phyloP scores from a whole-genome alignment of 768 basidiomycete genomes.

The Chalciporus pseudorubinellus region DNA sequence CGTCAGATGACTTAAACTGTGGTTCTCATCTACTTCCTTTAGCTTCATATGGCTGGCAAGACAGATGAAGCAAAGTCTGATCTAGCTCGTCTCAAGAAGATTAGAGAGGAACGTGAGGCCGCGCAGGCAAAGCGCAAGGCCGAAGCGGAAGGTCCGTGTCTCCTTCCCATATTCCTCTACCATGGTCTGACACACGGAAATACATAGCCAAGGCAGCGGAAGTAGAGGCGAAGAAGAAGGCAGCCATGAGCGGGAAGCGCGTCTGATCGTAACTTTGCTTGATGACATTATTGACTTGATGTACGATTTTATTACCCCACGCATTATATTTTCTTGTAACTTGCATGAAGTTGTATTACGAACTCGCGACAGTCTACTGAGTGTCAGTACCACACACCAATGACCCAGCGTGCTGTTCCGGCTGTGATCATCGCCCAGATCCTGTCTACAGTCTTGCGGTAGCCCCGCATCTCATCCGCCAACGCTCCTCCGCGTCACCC shows the following conservation, averaged over 20 bases:
- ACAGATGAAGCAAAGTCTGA: conserved; percentile 89
- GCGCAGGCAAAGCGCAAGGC: conserved; percentile 87
- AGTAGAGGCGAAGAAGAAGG: conserved; percentile 57
- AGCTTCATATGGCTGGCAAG: conserved; percentile 80
- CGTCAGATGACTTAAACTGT: not conserved
- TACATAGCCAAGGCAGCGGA: conserved; percentile 61
- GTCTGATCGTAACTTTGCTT: conserved; percentile 36
- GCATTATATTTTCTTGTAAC: not conserved
- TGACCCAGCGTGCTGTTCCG: too few species aligned
- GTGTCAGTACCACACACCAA: too few species aligned
- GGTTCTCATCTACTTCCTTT: not conserved
- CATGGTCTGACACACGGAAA: not conserved
- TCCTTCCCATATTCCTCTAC: not conserved
- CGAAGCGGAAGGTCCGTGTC: conserved; percentile 71
- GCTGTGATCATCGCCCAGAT: too few species aligned
- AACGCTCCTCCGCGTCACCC: conserved; percentile 12
- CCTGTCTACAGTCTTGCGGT: not conserved
- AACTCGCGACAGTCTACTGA: too few species aligned
- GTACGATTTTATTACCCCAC: conserved; percentile 1
- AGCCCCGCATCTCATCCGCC: conserved; percentile 1
- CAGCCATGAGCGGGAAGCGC: conserved; percentile 28
- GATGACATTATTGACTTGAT: not conserved
- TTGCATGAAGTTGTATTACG: not conserved
- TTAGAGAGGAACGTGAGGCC: conserved; percentile 83
- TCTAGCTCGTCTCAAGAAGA: conserved; percentile 80